Evolutionary conservation across 306 rosid genomes (phyloP).

Genomic region (Acacia crassicarpa): DNA sequence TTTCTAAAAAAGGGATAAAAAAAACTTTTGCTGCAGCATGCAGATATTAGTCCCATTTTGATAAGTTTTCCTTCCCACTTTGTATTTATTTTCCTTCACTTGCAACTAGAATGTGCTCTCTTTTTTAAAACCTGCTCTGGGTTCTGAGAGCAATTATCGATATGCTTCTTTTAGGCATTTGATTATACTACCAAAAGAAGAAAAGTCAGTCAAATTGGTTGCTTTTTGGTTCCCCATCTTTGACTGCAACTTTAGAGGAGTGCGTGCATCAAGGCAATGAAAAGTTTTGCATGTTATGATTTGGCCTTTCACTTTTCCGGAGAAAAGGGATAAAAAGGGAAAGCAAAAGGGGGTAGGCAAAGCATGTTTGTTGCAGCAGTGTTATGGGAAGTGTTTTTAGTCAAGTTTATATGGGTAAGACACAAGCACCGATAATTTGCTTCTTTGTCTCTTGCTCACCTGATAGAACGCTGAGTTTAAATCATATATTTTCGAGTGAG

Average conservation of each 20-base stretch:
- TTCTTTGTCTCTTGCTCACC: not conserved
- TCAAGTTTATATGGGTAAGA: not conserved
- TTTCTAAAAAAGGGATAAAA: not conserved
- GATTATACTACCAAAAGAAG: not conserved
- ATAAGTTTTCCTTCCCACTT: not conserved
- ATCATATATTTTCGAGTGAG: not conserved
- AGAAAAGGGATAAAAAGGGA: not conserved
- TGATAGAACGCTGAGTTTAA: not conserved
- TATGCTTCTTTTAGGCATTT: not conserved
- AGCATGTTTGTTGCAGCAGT: not conserved
- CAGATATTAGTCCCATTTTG: constrained; percentile 2
- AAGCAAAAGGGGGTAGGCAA: not conserved
- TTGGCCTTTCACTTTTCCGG: not conserved
- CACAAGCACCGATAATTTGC: not conserved
- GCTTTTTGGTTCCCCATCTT: not conserved
- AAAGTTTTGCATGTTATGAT: not conserved
- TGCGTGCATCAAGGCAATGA: constrained; percentile 10
- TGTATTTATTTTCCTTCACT: not conserved
- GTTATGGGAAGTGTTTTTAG: not conserved
- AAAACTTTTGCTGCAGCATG: not conserved
- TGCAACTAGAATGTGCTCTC: not conserved
- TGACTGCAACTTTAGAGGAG: not conserved
- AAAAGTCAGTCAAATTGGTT: not conserved
- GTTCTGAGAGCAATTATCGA: not conserved
- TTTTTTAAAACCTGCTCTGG: not conserved